These are phyloP conservation scores for Henningerozyma blattae DNA, from an alignment of 805 yeast species.

Conservation along the genomic window DNA sequence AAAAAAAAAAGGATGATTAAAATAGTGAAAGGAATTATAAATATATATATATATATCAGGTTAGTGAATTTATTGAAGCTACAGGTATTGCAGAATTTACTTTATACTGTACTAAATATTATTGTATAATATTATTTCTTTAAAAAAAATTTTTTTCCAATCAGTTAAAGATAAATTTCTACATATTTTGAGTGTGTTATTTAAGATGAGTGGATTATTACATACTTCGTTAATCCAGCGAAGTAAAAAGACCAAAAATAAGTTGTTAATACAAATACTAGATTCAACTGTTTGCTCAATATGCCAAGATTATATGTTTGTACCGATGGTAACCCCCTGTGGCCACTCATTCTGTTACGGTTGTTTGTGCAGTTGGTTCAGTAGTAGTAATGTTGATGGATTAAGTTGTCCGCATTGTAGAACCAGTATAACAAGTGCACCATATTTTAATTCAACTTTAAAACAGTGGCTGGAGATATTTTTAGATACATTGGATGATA, in stretches of 20 bases:
- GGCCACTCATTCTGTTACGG: constrained; percentile 69
- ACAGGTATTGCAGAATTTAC: too few relatives aligned
- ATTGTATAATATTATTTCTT: too few relatives aligned
- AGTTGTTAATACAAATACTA: constrained; percentile 10
- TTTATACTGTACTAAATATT: too few relatives aligned
- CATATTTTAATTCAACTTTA: constrained; percentile 41
- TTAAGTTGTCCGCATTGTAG: constrained; percentile 65
- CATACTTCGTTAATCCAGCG: constrained; percentile 2
- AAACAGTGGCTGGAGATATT: constrained; percentile 35
- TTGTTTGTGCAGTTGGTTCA: constrained; percentile 54
- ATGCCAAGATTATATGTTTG: constrained; percentile 58
- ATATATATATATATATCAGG: too few relatives aligned
- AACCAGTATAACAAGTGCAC: constrained; percentile 32
- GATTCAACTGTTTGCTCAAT: constrained; percentile 39
- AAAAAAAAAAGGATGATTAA: too few relatives aligned
- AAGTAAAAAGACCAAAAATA: constrained; percentile 8
- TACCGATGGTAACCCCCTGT: constrained; percentile 52
- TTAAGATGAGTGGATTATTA: constrained; percentile 2
- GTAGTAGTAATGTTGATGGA: constrained; percentile 26
- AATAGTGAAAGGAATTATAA: too few relatives aligned
- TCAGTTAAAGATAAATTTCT: too few relatives aligned
- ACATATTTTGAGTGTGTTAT: too few relatives aligned
- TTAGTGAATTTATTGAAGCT: too few relatives aligned
- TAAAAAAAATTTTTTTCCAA: too few relatives aligned
- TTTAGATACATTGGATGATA: constrained; percentile 24